phyloP scores from a whole-genome alignment of 345 rosid species.

The Pistacia atlantica region DNA sequence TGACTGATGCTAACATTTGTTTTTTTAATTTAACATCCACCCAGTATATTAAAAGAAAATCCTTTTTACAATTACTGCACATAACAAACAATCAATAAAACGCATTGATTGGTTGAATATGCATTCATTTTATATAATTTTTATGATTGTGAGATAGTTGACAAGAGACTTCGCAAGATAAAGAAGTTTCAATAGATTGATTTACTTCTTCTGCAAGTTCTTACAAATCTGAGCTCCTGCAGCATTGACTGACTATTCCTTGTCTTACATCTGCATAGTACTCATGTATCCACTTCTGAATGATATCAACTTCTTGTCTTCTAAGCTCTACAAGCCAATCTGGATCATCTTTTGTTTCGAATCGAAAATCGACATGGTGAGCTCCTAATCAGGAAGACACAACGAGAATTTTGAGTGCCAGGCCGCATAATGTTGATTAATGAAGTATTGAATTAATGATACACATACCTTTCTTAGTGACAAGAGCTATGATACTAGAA shows the following conservation, averaged over 20 bases:
- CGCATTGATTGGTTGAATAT: too few relatives aligned
- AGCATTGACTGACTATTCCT: conserved; percentile 8
- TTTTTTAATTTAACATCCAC: too few relatives aligned
- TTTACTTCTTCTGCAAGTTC: background rate
- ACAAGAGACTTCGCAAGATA: too few relatives aligned
- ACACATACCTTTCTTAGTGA: conserved; percentile 55
- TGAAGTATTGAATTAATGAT: background rate
- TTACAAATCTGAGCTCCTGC: conserved; percentile 8
- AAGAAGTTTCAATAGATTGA: background rate
- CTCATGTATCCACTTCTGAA: conserved; percentile 57
- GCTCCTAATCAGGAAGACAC: conserved; percentile 49
- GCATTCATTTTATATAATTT: too few relatives aligned
- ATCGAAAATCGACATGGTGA: conserved; percentile 67
- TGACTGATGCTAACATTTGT: too few relatives aligned
- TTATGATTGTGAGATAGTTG: too few relatives aligned
- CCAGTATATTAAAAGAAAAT: too few relatives aligned
- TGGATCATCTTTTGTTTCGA: conserved; percentile 56
- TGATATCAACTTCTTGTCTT: conserved; percentile 60
- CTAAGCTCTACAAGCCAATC: conserved; percentile 66
- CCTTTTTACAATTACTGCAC: too few relatives aligned
- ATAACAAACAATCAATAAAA: too few relatives aligned
- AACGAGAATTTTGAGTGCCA: background rate
- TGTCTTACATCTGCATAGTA: conserved; percentile 47
- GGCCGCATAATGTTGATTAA: background rate
- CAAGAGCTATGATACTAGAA: conserved; percentile 63